Evolutionary conservation across 176 grass and related monocot species (phyloP).

Genomic region (Elaeis guineensis): DNA sequence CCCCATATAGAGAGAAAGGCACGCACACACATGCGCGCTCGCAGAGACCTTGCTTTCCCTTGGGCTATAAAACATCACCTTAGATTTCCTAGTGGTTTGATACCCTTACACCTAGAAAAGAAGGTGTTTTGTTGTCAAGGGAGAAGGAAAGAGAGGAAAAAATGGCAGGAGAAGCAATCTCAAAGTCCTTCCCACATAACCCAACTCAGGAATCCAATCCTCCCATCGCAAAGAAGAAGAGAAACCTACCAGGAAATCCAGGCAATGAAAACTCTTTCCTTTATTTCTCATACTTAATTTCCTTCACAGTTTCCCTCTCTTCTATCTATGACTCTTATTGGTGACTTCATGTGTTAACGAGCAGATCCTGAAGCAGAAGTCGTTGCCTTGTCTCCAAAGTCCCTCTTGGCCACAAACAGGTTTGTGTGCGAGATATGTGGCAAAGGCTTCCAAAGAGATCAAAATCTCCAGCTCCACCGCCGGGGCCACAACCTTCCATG

Average conservation of each 20-base stretch:
- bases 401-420: constrained; percentile 12
- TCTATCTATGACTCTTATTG: neutral
- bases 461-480: constrained; percentile 20
- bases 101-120: too few species aligned
- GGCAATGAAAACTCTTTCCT: neutral
- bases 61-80: too few species aligned
- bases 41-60: too few species aligned
- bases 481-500: constrained; percentile 17
- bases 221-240: constrained; percentile 11
- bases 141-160: neutral
- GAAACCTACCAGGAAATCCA: constrained; percentile 17
- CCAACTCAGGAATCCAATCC: neutral
- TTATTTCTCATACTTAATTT: neutral
- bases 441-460: constrained; percentile 16
- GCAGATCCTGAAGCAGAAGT: constrained; percentile 21
- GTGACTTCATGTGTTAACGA: neutral
- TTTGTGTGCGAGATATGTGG: constrained; percentile 18
- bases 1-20: too few species aligned
- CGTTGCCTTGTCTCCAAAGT: constrained; percentile 10
- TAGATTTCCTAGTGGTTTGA: too few species aligned
- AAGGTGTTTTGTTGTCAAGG: neutral
- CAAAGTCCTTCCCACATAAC: too few species aligned
- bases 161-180: constrained; percentile 8
- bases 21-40: too few species aligned
- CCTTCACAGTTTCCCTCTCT: neutral